Evolutionary conservation across 768 basidiomycete genomes (phyloP), one percentile per base, ranked within the genome.

Genomic region (Tubosaeta sp.): DNA sequence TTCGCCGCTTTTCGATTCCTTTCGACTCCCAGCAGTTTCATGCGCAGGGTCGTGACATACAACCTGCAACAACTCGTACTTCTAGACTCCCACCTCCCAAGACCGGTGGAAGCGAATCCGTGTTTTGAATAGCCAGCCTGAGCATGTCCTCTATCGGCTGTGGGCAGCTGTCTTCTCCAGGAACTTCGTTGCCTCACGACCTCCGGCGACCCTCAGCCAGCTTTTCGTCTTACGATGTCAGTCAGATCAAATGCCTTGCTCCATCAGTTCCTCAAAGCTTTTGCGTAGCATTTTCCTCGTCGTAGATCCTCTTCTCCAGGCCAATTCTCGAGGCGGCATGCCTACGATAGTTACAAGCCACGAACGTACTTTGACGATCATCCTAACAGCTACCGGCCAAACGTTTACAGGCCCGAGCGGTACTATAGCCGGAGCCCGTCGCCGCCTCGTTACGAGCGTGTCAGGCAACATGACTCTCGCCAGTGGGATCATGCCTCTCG

Each of bases 311-410:
- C 78, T 41, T 80, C 84, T 46, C 77, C 81, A 45, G 70, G 71
- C 35, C 60, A 77, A 32, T 67, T 77, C 54, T 71, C 78, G 37
- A 71, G 75, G 60, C 61, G 63, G 51, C 72, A 67, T 52, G 60
- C 75, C 26, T 81, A 81, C 58, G 79, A 85, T 59, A 76, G 75
- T 46, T 84, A 83, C 63, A 70, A 72, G 29, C 75, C 79, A 27
- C 65, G 73, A 52, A 71, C 63, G 16, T 58, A 68, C 43, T 73
- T 75, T 59, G 75, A 75, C 50, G 75, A 74, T 33, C 65, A 71
- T 59, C 55, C 71, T 13, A 76, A 74, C 54, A 67, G 64, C 55
- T 79, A 78, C 57, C 69, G 77, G 55, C 74, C 74, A 70, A 66
- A 61, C 31, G 43, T 52, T 22, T 74, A 74, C 67, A 61, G 71